Evolutionary conservation across 192 early-diverging fungal species (phyloP).

Genomic region (Funneliformis geosporum): DNA sequence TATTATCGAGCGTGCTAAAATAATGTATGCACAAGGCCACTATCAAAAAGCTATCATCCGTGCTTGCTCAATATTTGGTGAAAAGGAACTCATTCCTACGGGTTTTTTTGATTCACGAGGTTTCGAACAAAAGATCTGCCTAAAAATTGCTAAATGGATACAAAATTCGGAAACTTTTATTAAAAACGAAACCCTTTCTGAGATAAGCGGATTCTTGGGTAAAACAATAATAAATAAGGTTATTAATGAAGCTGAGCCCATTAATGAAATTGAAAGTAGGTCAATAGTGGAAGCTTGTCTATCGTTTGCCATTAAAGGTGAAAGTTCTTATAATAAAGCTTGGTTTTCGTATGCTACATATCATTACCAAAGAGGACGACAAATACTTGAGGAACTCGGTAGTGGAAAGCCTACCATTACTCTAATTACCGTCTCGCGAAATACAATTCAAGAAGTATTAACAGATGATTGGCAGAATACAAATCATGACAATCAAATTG

Average conservation of each 20-base stretch:
- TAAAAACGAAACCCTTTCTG: neutral
- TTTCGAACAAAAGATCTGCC: conserved; percentile 39
- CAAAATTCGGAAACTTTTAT: neutral
- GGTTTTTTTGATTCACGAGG: neutral
- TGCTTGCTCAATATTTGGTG: conserved; percentile 13
- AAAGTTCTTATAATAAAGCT: conserved; percentile 47
- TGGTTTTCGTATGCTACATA: conserved; percentile 66
- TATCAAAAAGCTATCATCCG: conserved; percentile 21
- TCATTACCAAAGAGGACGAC: conserved; percentile 58
- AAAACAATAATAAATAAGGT: neutral
- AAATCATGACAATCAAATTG: neutral
- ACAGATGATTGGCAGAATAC: neutral
- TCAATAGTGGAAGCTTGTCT: conserved; percentile 40
- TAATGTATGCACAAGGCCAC: neutral
- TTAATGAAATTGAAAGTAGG: neutral
- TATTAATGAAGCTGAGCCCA: neutral
- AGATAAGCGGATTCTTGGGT: neutral
- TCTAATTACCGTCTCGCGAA: conserved; percentile 11
- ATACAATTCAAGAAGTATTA: conserved; percentile 22
- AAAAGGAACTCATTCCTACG: conserved; percentile 30
- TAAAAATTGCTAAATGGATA: conserved; percentile 49
- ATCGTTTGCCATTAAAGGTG: conserved; percentile 41
- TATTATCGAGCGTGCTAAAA: conserved; percentile 28
- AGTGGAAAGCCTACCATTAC: conserved; percentile 17
- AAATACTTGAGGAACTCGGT: conserved; percentile 53